Conservation (phyloP, 257 asterid species). For the Coffea canephora region DNA sequence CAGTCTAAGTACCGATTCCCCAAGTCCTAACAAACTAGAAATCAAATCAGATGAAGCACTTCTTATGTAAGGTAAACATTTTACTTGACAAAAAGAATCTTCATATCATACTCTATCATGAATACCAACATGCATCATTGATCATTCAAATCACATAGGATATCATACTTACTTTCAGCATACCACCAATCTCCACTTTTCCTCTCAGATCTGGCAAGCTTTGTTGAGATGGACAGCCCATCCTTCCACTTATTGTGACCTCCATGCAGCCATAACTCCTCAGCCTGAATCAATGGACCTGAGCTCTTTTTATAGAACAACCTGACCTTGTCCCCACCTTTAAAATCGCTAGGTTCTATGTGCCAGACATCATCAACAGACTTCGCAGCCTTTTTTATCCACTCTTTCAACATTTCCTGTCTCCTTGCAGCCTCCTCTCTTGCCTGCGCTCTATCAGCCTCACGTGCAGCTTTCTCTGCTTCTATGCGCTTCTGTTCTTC, state of each 20-base stretch:
- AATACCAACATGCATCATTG: not conserved
- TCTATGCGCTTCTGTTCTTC: constrained; percentile 75
- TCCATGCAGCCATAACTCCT: constrained; percentile 88
- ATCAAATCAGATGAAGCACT: not conserved
- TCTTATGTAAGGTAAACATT: not conserved
- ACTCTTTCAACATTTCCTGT: constrained; percentile 41
- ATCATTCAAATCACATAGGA: constrained; percentile 20
- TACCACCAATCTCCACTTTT: constrained; percentile 86
- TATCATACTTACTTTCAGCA: constrained; percentile 60
- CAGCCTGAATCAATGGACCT: constrained; percentile 65
- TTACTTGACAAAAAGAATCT: constrained; percentile 9
- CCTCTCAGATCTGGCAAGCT: constrained; percentile 50
- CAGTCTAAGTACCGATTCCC: not conserved
- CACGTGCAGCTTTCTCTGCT: constrained; percentile 68
- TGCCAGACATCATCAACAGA: constrained; percentile 64
- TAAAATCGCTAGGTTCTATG: constrained; percentile 60
- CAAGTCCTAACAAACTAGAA: not conserved
- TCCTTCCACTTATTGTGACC: constrained; percentile 78
- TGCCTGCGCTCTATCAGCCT: constrained; percentile 81
- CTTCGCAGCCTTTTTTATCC: constrained; percentile 43
- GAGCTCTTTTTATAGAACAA: constrained; percentile 70
- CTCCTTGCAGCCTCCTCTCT: constrained; percentile 60
- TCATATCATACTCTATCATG: constrained; percentile 9
- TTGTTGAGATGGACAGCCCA: constrained; percentile 70
- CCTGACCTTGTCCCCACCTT: constrained; percentile 55